Conservation (phyloP, 2,329 filamentous ascomycete species). For the Venturia asperata region DNA sequence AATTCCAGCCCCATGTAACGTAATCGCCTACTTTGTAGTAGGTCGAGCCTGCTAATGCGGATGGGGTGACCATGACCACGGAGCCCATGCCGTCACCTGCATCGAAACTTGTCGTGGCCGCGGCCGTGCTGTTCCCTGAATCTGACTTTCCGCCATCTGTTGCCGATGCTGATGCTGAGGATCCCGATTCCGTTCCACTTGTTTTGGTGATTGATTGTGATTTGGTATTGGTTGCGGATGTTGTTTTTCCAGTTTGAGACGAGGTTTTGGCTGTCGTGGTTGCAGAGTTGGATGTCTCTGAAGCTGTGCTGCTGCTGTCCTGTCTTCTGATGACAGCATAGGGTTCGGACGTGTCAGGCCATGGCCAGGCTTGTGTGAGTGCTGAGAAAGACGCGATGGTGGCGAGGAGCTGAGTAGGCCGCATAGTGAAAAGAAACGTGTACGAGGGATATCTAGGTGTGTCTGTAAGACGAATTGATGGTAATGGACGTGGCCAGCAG, state of each 20-base stretch:
- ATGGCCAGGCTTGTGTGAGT: constrained; percentile 32
- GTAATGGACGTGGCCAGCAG: neutral
- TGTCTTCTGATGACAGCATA: constrained; percentile 20
- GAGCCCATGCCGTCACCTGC: constrained; percentile 51
- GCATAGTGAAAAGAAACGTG: constrained; percentile 26
- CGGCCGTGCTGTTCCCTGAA: constrained; percentile 5
- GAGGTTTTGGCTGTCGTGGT: neutral
- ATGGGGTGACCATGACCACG: constrained; percentile 55
- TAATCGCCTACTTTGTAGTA: constrained; percentile 60
- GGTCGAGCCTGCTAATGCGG: constrained; percentile 40
- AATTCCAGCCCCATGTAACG: constrained; percentile 62
- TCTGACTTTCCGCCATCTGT: neutral
- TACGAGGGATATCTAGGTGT: neutral
- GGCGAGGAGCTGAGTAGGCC: constrained; percentile 34
- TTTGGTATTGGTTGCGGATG: neutral
- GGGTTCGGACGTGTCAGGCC: constrained; percentile 30
- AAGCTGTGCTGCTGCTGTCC: neutral
- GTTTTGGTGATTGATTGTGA: neutral
- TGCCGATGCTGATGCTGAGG: constrained; percentile 14
- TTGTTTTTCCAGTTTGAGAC: constrained; percentile 1
- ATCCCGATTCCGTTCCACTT: neutral
- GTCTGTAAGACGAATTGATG: neutral
- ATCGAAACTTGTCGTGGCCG: constrained; percentile 38
- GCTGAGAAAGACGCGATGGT: constrained; percentile 33
- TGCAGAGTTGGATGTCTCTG: neutral